Percentiles rank a stretch among this genome's conserved stretches.
These are phyloP conservation scores for Geotrichum reessii DNA, from an alignment of 1,139 yeast species.

Conservation along the genomic window DNA sequence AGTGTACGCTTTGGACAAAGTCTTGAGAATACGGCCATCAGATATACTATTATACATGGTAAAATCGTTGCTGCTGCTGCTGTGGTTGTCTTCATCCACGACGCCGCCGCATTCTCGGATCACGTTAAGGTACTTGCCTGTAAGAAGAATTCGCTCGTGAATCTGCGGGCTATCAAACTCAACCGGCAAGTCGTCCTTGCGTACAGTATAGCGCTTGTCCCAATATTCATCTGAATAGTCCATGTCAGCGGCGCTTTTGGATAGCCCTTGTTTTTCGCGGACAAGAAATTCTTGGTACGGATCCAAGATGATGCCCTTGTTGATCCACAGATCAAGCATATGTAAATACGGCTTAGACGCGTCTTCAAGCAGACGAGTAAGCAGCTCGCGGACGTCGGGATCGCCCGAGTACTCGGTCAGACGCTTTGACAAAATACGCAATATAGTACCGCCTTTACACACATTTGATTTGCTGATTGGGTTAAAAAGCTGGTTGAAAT, in stretches of 20 bases:
- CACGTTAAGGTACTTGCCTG: slow-evolving; percentile 82
- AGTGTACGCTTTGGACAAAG: slow-evolving; percentile 56
- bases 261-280: slow-evolving; percentile 38
- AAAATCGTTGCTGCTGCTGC: slow-evolving; percentile 25
- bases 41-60: slow-evolving; percentile 44
- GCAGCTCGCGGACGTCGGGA: slow-evolving; percentile 47
- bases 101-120: slow-evolving; percentile 52
- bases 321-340: slow-evolving; percentile 75
- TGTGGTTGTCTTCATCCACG: slow-evolving; percentile 21
- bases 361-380: slow-evolving; percentile 48
- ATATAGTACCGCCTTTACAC: slow-evolving; percentile 32
- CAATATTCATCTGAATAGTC: slow-evolving; percentile 65
- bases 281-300: slow-evolving; percentile 81
- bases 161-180: slow-evolving; percentile 54
- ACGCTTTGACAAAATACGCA: slow-evolving; percentile 56
- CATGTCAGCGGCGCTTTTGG: slow-evolving; percentile 43
- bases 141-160: slow-evolving; percentile 61
- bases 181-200: slow-evolving; percentile 69
- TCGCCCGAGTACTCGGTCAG: slow-evolving; percentile 64
- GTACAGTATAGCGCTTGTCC: slow-evolving; percentile 74
- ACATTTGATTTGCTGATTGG: slow-evolving; percentile 22
- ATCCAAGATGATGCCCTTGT: slow-evolving; percentile 68
- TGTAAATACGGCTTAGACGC: slow-evolving; percentile 60
- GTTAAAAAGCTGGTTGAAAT: slow-evolving; percentile 21
- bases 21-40: slow-evolving; percentile 51